phyloP scores from a whole-genome alignment of 1,284 basidiomycete genomes.

The Heterobasidion annosum region DNA sequence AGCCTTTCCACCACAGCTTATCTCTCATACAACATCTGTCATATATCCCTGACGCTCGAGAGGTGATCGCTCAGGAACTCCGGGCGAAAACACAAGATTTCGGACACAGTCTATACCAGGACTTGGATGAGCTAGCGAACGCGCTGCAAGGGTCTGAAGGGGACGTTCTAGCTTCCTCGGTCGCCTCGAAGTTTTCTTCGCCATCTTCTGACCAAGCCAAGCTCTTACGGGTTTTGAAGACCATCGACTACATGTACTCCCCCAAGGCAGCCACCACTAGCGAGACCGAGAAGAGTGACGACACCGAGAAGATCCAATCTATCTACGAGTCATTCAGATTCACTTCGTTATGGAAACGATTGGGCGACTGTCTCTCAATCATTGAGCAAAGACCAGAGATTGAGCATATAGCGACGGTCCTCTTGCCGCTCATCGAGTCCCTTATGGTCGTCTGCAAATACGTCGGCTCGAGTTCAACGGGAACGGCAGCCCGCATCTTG shows the following conservation, averaged over 20 bases:
- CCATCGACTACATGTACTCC: constrained; percentile 92
- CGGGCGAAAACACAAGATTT: constrained; percentile 80
- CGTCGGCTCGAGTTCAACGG: constrained; percentile 55
- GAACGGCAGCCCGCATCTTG: constrained; percentile 34
- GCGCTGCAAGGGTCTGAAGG: constrained; percentile 50
- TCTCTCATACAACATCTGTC: constrained; percentile 87
- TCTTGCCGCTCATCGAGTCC: constrained; percentile 88
- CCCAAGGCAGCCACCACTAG: constrained; percentile 41
- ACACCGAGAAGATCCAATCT: constrained; percentile 72
- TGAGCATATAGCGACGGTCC: constrained; percentile 83
- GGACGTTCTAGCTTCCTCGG: constrained; percentile 54
- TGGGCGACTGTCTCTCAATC: constrained; percentile 78
- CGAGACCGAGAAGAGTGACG: constrained; percentile 26
- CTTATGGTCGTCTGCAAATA: constrained; percentile 99
- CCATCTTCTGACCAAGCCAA: constrained; percentile 91
- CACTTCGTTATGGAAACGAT: constrained; percentile 74
- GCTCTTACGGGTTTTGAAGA: constrained; percentile 86
- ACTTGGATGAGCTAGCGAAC: constrained; percentile 68
- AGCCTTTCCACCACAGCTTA: constrained; percentile 88
- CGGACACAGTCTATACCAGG: constrained; percentile 61
- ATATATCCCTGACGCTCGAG: constrained; percentile 77
- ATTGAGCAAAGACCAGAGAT: constrained; percentile 77
- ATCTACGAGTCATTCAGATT: constrained; percentile 90
- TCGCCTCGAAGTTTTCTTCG: constrained; percentile 83
- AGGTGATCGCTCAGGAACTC: constrained; percentile 82